A percentile compares a stretch with the other conserved stretches of the same genome.
phyloP scores from a whole-genome alignment of 495 filamentous ascomycete genomes.

The Hypoxylon fuscum region DNA sequence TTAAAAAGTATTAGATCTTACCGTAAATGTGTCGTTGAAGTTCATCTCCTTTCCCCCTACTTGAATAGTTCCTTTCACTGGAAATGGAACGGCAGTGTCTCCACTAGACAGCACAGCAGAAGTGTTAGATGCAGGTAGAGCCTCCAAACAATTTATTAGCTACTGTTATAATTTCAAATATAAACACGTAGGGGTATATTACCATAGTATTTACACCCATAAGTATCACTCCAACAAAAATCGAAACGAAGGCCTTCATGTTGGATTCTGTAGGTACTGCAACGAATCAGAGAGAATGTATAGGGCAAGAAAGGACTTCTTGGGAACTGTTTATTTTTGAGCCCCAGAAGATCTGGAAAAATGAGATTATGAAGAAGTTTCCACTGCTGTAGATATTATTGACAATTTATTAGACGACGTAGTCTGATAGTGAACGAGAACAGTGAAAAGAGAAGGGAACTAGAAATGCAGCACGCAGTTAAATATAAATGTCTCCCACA shows the following conservation, averaged over 20 bases:
- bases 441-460: too few species aligned
- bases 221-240: background rate
- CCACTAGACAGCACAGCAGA: constrained; percentile 1
- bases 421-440: too few species aligned
- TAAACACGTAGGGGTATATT: background rate
- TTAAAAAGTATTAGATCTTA: too few species aligned
- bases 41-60: constrained; percentile 20
- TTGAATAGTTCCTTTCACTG: constrained; percentile 23
- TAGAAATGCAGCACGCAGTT: too few species aligned
- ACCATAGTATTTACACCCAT: constrained; percentile 6
- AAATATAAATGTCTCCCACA: too few species aligned
- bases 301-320: background rate
- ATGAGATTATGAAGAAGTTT: too few species aligned
- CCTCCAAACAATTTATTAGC: too few species aligned
- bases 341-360: too few species aligned
- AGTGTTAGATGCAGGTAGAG: background rate
- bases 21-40: constrained; percentile 28
- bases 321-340: too few species aligned
- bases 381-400: too few species aligned
- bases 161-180: too few species aligned
- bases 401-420: too few species aligned
- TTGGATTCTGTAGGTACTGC: background rate
- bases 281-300: background rate
- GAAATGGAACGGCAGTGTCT: constrained; percentile 26
- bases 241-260: constrained; percentile 19